phyloP scores from a whole-genome alignment of 345 rosid genomes.

The Odontarrhena argentea region DNA sequence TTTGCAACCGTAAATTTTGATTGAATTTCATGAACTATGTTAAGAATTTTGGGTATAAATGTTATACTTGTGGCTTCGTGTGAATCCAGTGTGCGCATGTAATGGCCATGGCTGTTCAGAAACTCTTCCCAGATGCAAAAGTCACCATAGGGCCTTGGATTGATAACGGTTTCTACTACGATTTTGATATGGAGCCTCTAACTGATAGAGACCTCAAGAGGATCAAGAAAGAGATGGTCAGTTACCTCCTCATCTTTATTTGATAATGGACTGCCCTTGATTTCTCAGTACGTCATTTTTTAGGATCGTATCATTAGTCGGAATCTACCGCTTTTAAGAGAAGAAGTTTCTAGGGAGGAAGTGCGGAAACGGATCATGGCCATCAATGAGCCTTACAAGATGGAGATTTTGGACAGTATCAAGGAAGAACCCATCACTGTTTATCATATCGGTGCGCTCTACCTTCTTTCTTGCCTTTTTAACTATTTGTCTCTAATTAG shows the following conservation, averaged over 20 bases:
- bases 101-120: slow-evolving; percentile 99
- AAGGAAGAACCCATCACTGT: slow-evolving; percentile 82
- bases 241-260: slow-evolving; percentile 4
- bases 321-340: slow-evolving; percentile 83
- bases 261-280: slow-evolving; percentile 33
- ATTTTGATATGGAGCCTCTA: slow-evolving; percentile 89
- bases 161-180: slow-evolving; percentile 89
- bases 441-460: slow-evolving; percentile 74
- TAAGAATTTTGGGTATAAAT: neutral
- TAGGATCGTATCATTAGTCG: slow-evolving; percentile 88
- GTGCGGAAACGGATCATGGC: slow-evolving; percentile 71
- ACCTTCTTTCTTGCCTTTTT: slow-evolving; percentile 13
- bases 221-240: slow-evolving; percentile 97
- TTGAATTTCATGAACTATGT: neutral
- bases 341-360: slow-evolving; percentile 89
- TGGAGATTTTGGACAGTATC: slow-evolving; percentile 87
- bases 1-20: too few species aligned
- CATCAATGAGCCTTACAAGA: slow-evolving; percentile 88
- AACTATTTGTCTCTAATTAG: neutral
- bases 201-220: slow-evolving; percentile 86
- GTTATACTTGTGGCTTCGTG: neutral
- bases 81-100: slow-evolving; percentile 90
- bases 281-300: slow-evolving; percentile 58
- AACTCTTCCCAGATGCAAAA: slow-evolving; percentile 83
- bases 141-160: slow-evolving; percentile 99